A percentile compares a stretch with the other conserved stretches of the same genome.
Conservation (phyloP, 257 asterid species). For the Lavandula angustifolia region DNA sequence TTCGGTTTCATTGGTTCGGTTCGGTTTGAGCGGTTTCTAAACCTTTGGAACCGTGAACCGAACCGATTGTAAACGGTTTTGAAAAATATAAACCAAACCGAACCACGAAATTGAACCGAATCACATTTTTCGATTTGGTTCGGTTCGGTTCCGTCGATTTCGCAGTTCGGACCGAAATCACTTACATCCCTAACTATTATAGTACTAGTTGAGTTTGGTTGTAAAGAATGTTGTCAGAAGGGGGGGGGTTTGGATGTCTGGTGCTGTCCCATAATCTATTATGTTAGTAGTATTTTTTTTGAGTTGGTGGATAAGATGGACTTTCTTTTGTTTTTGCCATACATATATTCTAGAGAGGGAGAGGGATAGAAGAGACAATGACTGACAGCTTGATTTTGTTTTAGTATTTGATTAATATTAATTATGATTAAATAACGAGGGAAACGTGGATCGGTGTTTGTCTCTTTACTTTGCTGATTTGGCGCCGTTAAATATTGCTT, state of each 20-base stretch:
- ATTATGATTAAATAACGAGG: background rate
- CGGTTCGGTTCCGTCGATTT: too few species aligned
- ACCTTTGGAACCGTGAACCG: too few species aligned
- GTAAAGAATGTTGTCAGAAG: slow-evolving; percentile 31
- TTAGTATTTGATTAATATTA: background rate
- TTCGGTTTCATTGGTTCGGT: too few species aligned
- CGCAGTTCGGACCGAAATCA: too few species aligned
- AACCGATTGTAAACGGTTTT: too few species aligned
- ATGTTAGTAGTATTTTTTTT: background rate
- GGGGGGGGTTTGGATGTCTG: slow-evolving; percentile 19
- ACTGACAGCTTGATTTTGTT: slow-evolving; percentile 29
- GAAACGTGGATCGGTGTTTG: slow-evolving; percentile 2
- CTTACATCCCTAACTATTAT: too few species aligned
- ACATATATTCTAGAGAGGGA: slow-evolving; percentile 3
- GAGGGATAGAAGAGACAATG: slow-evolving; percentile 21
- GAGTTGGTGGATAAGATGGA: slow-evolving; percentile 21
- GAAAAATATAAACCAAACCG: too few species aligned
- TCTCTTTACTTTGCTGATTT: slow-evolving; percentile 28
- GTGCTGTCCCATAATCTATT: slow-evolving; percentile 5
- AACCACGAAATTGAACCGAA: too few species aligned
- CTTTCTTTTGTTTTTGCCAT: background rate
- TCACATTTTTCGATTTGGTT: too few species aligned
- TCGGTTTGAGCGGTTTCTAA: too few species aligned
- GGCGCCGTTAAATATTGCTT: slow-evolving; percentile 36
- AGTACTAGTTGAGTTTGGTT: background rate